Conservation (phyloP, 495 filamentous ascomycete genomes). For the Immersiella caudata region DNA sequence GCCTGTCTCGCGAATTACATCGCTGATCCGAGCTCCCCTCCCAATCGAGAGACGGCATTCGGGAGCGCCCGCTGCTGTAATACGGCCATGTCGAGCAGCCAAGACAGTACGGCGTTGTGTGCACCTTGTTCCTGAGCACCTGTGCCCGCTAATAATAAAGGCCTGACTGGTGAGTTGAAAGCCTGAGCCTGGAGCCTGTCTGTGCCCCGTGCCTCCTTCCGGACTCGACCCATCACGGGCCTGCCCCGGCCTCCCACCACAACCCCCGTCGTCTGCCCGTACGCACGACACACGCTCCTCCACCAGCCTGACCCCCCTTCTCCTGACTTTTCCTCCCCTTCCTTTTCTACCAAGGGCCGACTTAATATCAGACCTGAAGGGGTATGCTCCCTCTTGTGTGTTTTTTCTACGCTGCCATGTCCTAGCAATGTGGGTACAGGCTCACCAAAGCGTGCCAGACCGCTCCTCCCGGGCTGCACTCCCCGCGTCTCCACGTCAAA, state of each 20-base stretch:
- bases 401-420: constrained; percentile 19
- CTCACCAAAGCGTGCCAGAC: constrained; percentile 32
- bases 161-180: constrained; percentile 4
- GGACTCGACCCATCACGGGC: constrained; percentile 1
- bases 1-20: constrained; percentile 4
- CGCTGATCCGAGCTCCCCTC: not conserved
- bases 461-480: constrained; percentile 23
- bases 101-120: constrained; percentile 19
- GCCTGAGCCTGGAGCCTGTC: constrained; percentile 2
- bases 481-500: constrained; percentile 15
- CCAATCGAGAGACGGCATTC: not conserved
- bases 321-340: not conserved
- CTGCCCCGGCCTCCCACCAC: constrained; percentile 12
- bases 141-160: constrained; percentile 3
- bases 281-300: not conserved
- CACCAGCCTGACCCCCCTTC: not conserved
- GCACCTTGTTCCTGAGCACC: constrained; percentile 4
- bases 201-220: constrained; percentile 12
- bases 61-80: constrained; percentile 22
- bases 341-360: constrained; percentile 6
- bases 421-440: constrained; percentile 35
- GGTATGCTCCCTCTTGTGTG: constrained; percentile 28
- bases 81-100: constrained; percentile 21
- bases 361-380: constrained; percentile 7
- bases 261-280: constrained; percentile 6